phyloP scores from a whole-genome alignment of 352 stramenopile genomes.

The Globisporangium canariense region DNA sequence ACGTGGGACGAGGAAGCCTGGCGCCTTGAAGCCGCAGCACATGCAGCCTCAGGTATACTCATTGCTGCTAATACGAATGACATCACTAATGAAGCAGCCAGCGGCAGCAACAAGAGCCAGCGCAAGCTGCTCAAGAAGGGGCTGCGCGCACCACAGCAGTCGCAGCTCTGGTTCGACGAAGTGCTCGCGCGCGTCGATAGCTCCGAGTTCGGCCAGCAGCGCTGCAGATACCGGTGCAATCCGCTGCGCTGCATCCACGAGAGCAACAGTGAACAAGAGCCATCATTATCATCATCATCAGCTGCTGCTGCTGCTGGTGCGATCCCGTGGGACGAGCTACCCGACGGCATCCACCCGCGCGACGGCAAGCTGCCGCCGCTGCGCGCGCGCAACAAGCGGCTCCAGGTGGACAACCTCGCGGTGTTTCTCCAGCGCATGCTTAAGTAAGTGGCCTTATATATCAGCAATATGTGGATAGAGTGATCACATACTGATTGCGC shows the following conservation, averaged over 20 bases:
- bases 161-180: constrained; percentile 73
- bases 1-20: constrained; percentile 58
- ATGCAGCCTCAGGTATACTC: background rate
- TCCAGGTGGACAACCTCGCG: constrained; percentile 77
- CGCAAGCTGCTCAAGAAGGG: constrained; percentile 53
- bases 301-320: constrained; percentile 3
- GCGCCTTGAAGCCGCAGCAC: background rate
- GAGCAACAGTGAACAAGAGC: background rate
- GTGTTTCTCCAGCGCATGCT: constrained; percentile 66
- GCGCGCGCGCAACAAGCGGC: constrained; percentile 64
- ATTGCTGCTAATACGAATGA: background rate
- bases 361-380: constrained; percentile 55
- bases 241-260: constrained; percentile 48
- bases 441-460: constrained; percentile 22
- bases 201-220: constrained; percentile 30
- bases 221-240: constrained; percentile 54
- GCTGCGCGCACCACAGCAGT: constrained; percentile 37
- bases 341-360: constrained; percentile 61
- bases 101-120: constrained; percentile 32
- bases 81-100: background rate
- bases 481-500: background rate
- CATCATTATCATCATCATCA: background rate
- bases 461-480: background rate
- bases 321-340: constrained; percentile 67
- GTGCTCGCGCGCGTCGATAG: constrained; percentile 52